These are phyloP conservation scores for Candida berthetii DNA, from an alignment of 805 yeast species.

Conservation along the genomic window DNA sequence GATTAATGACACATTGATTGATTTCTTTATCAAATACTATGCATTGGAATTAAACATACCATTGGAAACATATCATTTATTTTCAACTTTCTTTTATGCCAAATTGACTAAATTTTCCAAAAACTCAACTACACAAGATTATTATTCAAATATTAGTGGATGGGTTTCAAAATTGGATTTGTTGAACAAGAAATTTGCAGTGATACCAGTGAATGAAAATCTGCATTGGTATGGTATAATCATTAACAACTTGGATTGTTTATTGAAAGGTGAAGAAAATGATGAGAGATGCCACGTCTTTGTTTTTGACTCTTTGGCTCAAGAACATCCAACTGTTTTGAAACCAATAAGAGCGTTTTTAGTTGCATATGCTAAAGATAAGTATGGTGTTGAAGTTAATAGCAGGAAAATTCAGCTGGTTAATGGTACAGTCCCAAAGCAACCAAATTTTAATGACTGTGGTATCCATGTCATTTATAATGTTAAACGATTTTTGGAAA, in stretches of 20 bases:
- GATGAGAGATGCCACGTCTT: conserved; percentile 19
- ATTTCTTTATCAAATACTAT: conserved; percentile 68
- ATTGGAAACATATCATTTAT: conserved; percentile 41
- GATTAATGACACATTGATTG: conserved; percentile 86
- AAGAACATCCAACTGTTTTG: conserved; percentile 44
- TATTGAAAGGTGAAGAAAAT: conserved; percentile 9
- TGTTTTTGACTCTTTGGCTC: conserved; percentile 73
- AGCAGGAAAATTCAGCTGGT: conserved; percentile 40
- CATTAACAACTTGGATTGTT: conserved; percentile 44
- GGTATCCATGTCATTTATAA: conserved; percentile 88
- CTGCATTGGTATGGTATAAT: conserved; percentile 88
- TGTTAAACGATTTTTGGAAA: conserved; percentile 46
- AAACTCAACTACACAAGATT: conserved; percentile 9
- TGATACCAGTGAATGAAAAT: conserved; percentile 77
- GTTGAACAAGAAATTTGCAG: conserved; percentile 49
- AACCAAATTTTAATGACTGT: conserved; percentile 87
- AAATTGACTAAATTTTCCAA: conserved; percentile 35
- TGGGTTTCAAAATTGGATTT: conserved; percentile 76
- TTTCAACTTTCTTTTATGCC: conserved; percentile 82
- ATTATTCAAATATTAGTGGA: conserved; percentile 58
- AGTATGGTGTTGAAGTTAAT: conserved; percentile 40
- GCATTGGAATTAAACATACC: conserved; percentile 28
- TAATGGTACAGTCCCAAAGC: conserved; percentile 66
- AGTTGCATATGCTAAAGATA: conserved; percentile 64
- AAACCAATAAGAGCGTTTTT: conserved; percentile 54